Base-by-base conservation (phyloP, 2,329 filamentous ascomycete genomes). In the Trichoderma cornu-damae region DNA sequence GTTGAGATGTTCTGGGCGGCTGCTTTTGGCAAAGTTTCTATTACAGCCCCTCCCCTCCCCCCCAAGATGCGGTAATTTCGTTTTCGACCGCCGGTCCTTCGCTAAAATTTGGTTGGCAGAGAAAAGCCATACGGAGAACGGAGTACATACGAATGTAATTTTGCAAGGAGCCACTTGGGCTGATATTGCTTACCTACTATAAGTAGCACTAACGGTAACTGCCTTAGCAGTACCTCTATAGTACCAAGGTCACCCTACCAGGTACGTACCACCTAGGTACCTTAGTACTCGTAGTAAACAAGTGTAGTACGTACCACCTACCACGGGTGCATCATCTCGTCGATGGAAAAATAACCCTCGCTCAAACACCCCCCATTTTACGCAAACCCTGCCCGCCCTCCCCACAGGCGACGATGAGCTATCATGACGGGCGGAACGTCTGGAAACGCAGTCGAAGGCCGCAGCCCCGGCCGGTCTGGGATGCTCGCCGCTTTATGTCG, bases 361-460 rank as follows among this genome's bases (percentile, higher is more conserved):
- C 18, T 30, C 9, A 9, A n/a, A 30, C 28, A 30, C 42, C 42
- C 42, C 24, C 24, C n/a, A n/a, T n/a, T 18, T 46, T 46, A 28
- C 24, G n/a, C n/a, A n/a, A n/a, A 24, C 42, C 42, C 42, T 46
- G 42, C 26, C 14, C 3, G 18, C 18, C n/a, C n/a, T 53, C 50
- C 50, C 50, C 50, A 53, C 50, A 53, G n/a, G 42, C 16, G 8
- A 12, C 26, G 26, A 46, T 46, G 42, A 8, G 50, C 28, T 18
- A 53, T 53, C 38, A 34, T 14, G 11, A 43, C 28, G 20, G 34
- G 24, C 51, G 51, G 51, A 54, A 54, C 51, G 51, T 54, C 51
- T 54, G 51, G 51, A 54, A 54, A 54, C 30, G 51, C 42, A 30
- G 40, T 54, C 51, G 51, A 54, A 54, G 51, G 30, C n/a, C 51